phyloP scores from a whole-genome alignment of 2,329 filamentous ascomycete species.

The Apiospora marii region DNA sequence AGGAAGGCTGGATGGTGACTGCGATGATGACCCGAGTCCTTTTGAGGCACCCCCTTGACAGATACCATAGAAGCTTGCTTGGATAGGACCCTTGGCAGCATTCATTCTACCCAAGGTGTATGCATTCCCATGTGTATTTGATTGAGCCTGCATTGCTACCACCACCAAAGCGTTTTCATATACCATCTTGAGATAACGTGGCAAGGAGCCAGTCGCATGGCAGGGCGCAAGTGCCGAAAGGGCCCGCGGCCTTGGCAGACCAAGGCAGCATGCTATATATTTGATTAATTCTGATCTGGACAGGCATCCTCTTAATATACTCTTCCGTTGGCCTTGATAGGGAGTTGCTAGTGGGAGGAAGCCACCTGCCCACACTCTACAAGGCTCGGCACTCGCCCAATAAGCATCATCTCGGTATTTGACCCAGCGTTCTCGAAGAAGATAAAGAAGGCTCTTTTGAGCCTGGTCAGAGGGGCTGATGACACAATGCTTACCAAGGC shows the following conservation, averaged over 20 bases:
- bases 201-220: slow-evolving; percentile 1
- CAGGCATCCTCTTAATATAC: neutral
- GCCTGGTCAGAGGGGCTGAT: neutral
- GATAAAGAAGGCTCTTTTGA: neutral
- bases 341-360: neutral
- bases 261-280: slow-evolving; percentile 1
- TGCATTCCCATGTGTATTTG: neutral
- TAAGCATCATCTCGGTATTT: slow-evolving; percentile 1
- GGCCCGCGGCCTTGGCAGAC: neutral
- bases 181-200: slow-evolving; percentile 10
- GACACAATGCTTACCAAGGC: neutral
- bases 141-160: neutral
- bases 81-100: neutral
- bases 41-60: neutral
- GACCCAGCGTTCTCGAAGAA: slow-evolving; percentile 1
- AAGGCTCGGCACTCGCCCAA: neutral
- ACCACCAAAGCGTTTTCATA: neutral
- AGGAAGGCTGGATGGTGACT: neutral
- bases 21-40: neutral
- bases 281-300: neutral
- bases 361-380: neutral
- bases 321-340: neutral
- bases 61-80: neutral
- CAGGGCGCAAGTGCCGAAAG: neutral
- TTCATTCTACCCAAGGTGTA: neutral